Evolutionary conservation across 352 stramenopile genomes (phyloP).

Genomic region (Pythium monospermum): DNA sequence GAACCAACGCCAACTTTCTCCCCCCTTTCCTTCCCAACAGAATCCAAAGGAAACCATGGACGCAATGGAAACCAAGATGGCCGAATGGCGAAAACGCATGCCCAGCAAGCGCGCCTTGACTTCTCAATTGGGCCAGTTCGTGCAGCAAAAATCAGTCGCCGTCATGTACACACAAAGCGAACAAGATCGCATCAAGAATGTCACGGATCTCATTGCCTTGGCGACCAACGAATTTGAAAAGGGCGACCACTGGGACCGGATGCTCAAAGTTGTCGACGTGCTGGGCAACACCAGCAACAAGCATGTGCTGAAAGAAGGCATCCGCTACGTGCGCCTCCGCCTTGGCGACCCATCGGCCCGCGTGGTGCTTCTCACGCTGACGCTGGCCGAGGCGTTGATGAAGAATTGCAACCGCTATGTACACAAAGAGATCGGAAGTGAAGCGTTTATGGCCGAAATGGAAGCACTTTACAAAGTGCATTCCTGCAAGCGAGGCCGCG

Average conservation of each 20-base stretch:
- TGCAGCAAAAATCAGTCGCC: slow-evolving; percentile 76
- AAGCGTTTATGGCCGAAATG: slow-evolving; percentile 71
- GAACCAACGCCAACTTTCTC: neutral
- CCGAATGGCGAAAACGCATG: slow-evolving; percentile 59
- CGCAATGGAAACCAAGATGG: slow-evolving; percentile 66
- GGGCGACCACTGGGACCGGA: slow-evolving; percentile 68
- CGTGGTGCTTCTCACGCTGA: slow-evolving; percentile 61
- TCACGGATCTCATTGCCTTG: slow-evolving; percentile 61
- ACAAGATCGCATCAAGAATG: slow-evolving; percentile 66
- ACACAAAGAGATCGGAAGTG: slow-evolving; percentile 58
- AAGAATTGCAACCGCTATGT: slow-evolving; percentile 75
- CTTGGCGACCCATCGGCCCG: slow-evolving; percentile 56
- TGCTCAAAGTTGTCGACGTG: slow-evolving; percentile 73
- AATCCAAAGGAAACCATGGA: slow-evolving; percentile 19
- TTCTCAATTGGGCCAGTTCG: slow-evolving; percentile 54
- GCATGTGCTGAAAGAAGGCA: slow-evolving; percentile 55
- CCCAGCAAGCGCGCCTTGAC: slow-evolving; percentile 68
- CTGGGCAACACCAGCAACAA: slow-evolving; percentile 59
- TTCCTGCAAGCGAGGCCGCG: slow-evolving; percentile 54
- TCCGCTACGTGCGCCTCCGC: slow-evolving; percentile 67
- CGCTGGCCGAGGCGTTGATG: slow-evolving; percentile 64
- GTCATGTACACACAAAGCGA: slow-evolving; percentile 71
- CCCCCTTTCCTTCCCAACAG: neutral
- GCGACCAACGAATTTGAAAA: slow-evolving; percentile 72
- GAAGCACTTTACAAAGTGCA: slow-evolving; percentile 75